Percentiles rank a stretch among this genome's conserved stretches.
Evolutionary conservation across 2,329 filamentous ascomycete species (phyloP).

Genomic region (Calonectria multiphialidica): DNA sequence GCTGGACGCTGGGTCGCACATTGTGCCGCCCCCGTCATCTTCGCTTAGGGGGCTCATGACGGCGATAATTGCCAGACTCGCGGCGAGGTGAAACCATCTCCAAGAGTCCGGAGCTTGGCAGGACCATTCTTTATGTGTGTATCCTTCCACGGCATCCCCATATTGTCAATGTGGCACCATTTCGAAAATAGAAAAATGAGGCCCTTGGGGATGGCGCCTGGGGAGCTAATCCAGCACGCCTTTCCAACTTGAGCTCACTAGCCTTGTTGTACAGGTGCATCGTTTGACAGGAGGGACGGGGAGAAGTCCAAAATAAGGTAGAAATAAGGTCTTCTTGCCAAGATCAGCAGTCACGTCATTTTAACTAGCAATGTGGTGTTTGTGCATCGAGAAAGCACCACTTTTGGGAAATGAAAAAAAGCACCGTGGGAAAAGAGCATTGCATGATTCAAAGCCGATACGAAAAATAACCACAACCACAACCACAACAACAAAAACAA

Average conservation of each 20-base stretch:
- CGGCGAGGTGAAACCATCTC: not conserved
- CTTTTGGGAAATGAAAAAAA: no score
- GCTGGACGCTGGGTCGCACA: not conserved
- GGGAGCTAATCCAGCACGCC: not conserved
- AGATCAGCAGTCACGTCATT: no score
- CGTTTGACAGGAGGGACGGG: not conserved
- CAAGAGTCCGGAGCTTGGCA: not conserved
- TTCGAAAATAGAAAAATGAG: constrained; percentile 1
- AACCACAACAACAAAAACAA: no score
- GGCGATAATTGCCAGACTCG: not conserved
- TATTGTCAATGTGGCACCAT: not conserved
- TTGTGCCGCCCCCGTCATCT: not conserved
- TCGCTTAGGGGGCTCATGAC: not conserved
- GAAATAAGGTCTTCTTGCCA: not conserved
- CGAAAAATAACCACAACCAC: no score
- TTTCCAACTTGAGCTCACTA: not conserved
- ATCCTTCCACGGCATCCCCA: not conserved
- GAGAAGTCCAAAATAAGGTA: not conserved
- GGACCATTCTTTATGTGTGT: not conserved
- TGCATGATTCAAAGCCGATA: no score
- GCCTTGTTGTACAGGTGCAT: not conserved
- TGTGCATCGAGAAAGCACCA: no score
- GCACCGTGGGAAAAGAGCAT: no score
- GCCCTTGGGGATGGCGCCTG: not conserved
- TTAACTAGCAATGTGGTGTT: no score